phyloP scores from a whole-genome alignment of 768 basidiomycete species.

The Mycena belliarum region DNA sequence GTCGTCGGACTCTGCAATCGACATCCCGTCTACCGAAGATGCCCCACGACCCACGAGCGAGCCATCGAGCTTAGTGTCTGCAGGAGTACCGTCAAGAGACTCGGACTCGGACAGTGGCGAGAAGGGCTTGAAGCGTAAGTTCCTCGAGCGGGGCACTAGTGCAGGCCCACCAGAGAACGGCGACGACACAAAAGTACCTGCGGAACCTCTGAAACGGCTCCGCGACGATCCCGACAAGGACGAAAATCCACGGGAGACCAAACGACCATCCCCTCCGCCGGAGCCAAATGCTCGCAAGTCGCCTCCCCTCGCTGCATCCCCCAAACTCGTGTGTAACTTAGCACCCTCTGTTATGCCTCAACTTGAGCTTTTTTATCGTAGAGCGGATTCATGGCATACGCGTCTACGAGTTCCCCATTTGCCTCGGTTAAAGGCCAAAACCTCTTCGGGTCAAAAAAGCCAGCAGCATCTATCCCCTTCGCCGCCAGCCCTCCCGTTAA shows the following conservation, averaged over 20 bases:
- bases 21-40: slow-evolving; percentile 8
- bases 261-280: slow-evolving; percentile 66
- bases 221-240: slow-evolving; percentile 29
- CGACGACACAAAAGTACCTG: slow-evolving; percentile 8
- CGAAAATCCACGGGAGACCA: slow-evolving; percentile 25
- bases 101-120: slow-evolving; percentile 50
- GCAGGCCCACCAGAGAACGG: slow-evolving; percentile 44
- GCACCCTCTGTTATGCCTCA: slow-evolving; percentile 14
- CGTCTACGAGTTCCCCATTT: slow-evolving; percentile 73
- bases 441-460: slow-evolving; percentile 43
- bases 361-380: slow-evolving; percentile 26
- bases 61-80: neutral
- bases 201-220: slow-evolving; percentile 21
- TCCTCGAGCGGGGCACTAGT: slow-evolving; percentile 67
- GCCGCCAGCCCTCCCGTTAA: slow-evolving; percentile 28
- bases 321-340: slow-evolving; percentile 47
- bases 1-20: slow-evolving; percentile 6
- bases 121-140: slow-evolving; percentile 71
- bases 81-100: slow-evolving; percentile 15
- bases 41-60: slow-evolving; percentile 19
- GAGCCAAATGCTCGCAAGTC: slow-evolving; percentile 43
- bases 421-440: slow-evolving; percentile 72
- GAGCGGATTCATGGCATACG: slow-evolving; percentile 82
- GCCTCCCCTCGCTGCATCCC: slow-evolving; percentile 35
- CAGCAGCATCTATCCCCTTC: slow-evolving; percentile 33